Conservation (phyloP, 2,329 filamentous ascomycete genomes). For the Dothidotthia symphoricarpi region DNA sequence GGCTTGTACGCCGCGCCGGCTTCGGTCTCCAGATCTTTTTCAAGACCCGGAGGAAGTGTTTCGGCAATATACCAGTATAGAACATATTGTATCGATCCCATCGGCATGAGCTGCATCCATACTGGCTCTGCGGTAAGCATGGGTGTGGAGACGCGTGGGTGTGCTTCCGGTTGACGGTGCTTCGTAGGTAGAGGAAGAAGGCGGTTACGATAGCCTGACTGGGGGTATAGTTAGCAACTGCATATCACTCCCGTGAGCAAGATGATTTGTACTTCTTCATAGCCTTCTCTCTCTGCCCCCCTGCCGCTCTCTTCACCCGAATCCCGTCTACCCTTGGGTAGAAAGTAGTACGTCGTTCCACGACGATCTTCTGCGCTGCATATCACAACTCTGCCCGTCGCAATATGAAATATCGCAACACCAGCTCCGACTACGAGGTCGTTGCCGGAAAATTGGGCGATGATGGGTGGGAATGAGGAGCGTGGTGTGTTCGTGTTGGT, state of each 20-base stretch:
- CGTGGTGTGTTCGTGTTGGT: constrained; percentile 4
- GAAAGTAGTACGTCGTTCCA: constrained; percentile 44
- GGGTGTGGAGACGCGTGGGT: constrained; percentile 25
- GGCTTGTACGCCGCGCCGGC: constrained; percentile 34
- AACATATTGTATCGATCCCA: constrained; percentile 44
- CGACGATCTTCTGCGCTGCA: constrained; percentile 45
- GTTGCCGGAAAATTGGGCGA: constrained; percentile 31
- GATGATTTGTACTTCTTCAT: constrained; percentile 44
- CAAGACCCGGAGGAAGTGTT: constrained; percentile 44
- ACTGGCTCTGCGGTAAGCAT: constrained; percentile 45
- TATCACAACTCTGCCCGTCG: constrained; percentile 47
- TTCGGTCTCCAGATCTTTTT: constrained; percentile 24
- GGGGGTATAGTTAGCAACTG: constrained; percentile 1
- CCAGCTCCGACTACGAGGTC: constrained; percentile 39
- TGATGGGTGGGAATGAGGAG: constrained; percentile 13
- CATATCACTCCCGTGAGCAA: background rate
- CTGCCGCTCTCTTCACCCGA: constrained; percentile 45
- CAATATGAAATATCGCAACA: constrained; percentile 53
- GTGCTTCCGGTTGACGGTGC: constrained; percentile 46
- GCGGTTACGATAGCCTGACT: constrained; percentile 52
- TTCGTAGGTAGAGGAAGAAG: constrained; percentile 47
- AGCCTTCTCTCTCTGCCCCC: constrained; percentile 51
- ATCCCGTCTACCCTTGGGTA: constrained; percentile 52
- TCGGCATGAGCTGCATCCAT: constrained; percentile 48
- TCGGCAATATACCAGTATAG: constrained; percentile 51